phyloP scores from a whole-genome alignment of 345 rosid species.

The Kandelia obovata region DNA sequence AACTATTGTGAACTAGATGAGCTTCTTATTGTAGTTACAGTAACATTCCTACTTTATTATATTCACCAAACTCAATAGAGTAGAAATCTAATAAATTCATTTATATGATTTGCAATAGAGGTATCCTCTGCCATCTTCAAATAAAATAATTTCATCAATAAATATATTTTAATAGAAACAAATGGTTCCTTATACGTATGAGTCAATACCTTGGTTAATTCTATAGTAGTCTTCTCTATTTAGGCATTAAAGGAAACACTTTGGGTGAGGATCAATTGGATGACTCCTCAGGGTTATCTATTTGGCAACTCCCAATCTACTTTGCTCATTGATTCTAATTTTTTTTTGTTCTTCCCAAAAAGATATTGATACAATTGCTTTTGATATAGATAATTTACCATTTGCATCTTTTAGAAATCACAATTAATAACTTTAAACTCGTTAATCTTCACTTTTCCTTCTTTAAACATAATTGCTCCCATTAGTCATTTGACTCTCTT shows the following conservation, averaged over 20 bases:
- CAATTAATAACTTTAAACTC: no score
- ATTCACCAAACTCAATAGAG: accelerated
- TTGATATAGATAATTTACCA: background rate
- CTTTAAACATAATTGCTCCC: background rate
- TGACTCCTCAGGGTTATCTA: accelerated
- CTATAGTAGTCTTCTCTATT: background rate
- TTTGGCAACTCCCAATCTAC: background rate
- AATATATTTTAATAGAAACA: background rate
- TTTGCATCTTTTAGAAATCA: background rate
- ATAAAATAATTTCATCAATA: background rate
- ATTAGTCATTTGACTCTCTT: no score
- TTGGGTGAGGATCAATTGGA: accelerated
- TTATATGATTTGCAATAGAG: background rate
- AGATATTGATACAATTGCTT: background rate
- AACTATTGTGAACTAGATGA: background rate
- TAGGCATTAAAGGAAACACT: background rate
- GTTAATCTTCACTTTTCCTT: no score
- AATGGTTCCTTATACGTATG: background rate
- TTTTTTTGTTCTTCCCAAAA: background rate
- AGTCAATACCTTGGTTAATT: background rate
- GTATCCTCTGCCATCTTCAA: background rate
- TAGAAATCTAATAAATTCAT: background rate
- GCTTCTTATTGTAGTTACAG: background rate
- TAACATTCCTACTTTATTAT: background rate
- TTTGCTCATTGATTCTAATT: background rate